These are phyloP conservation scores for Acacia pycnantha DNA, from an alignment of 331 rosid species.

Conservation along the genomic window DNA sequence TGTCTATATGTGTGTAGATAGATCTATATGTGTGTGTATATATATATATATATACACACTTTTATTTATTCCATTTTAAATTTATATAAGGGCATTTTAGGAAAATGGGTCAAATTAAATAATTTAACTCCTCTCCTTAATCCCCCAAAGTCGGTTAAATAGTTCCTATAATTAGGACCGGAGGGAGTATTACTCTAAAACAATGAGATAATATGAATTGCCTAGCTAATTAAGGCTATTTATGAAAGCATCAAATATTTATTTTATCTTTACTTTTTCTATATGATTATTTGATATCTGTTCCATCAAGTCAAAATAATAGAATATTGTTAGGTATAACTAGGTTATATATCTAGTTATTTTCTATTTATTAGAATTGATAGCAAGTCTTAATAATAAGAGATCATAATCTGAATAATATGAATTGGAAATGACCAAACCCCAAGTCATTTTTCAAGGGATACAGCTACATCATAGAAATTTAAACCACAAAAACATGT, in stretches of 20 bases:
- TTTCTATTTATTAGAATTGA: background rate
- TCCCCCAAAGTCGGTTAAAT: too few relatives aligned
- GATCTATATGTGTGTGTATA: too few relatives aligned
- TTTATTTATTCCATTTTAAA: too few relatives aligned
- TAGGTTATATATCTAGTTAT: background rate
- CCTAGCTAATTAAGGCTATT: background rate
- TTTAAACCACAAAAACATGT: slow-evolving; percentile 9
- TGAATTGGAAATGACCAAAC: background rate
- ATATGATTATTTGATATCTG: background rate
- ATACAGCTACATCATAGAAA: background rate
- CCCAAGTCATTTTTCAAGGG: background rate
- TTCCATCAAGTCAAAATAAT: background rate
- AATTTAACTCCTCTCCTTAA: too few relatives aligned
- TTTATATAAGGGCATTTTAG: too few relatives aligned
- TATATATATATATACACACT: too few relatives aligned
- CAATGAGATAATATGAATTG: background rate
- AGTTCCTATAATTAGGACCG: too few relatives aligned
- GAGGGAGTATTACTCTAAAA: too few relatives aligned
- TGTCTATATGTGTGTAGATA: too few relatives aligned
- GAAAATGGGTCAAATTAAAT: too few relatives aligned
- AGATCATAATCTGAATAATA: background rate
- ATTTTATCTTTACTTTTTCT: background rate
- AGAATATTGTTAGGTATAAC: background rate
- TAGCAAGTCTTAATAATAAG: background rate
- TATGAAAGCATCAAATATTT: background rate